A percentile compares a stretch with the other conserved stretches of the same genome.
These are phyloP conservation scores for Tremella mesenterica DNA, from an alignment of 768 basidiomycete species.

Conservation along the genomic window DNA sequence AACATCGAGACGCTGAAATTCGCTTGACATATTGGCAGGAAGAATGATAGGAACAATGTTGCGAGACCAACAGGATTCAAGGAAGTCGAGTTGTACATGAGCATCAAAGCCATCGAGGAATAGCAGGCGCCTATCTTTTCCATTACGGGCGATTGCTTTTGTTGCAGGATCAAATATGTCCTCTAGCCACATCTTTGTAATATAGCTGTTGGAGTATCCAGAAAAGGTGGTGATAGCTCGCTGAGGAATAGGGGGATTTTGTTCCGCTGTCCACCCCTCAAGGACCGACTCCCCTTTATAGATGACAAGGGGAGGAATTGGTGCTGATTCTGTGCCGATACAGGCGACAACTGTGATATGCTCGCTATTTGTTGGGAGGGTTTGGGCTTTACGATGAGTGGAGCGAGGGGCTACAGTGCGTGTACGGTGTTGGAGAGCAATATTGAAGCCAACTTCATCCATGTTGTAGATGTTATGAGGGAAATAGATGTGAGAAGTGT, in stretches of 20 bases:
- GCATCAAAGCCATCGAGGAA: neutral
- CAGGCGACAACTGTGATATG: constrained; percentile 6
- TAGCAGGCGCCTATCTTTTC: neutral
- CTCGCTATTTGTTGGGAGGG: neutral
- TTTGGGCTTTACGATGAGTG: neutral
- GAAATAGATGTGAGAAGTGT: neutral
- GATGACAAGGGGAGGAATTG: neutral
- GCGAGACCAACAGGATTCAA: neutral
- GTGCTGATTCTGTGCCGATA: neutral
- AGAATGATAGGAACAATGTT: neutral
- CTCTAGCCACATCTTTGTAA: neutral
- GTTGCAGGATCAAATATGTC: constrained; percentile 7
- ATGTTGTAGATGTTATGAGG: neutral
- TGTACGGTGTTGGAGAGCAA: neutral
- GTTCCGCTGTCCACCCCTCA: neutral
- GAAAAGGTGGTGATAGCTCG: neutral
- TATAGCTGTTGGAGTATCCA: neutral
- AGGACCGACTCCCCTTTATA: neutral
- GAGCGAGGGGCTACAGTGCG: neutral
- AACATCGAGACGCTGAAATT: neutral
- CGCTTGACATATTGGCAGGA: neutral
- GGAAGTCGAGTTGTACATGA: neutral
- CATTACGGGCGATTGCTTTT: neutral
- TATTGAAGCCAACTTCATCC: neutral
- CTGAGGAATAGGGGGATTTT: neutral